Evolutionary conservation across 176 grass and related monocot genomes (phyloP), one percentile per base, ranked within the genome.

Genomic region (Poa annua): DNA sequence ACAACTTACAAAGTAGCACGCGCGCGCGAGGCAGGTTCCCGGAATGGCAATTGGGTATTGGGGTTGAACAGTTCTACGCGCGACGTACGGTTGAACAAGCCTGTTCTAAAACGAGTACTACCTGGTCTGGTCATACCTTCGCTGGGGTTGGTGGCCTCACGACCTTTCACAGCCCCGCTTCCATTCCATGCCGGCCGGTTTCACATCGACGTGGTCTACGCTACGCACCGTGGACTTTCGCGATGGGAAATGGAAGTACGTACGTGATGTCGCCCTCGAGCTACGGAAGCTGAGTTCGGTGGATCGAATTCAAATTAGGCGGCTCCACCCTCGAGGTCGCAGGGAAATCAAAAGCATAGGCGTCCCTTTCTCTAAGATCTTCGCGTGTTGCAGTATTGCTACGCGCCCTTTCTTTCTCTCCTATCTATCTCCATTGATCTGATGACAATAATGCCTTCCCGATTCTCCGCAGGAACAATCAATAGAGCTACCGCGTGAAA

Each of bases 31-130:
- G 68, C 14, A 47, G 68, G 41, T 71, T 71, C 41, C 41, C 21
- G 21, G 68, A 8, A 15, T 16, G 12, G 5, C 21, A 47, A 4
- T 71, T 47, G 68, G 68, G 14, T 71, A 25, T 48, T 47, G 68
- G 5, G 13, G 68, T 26, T 47, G 39, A 71, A 49, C 24, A 35
- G 22, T 25, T 72, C 69, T 62, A 6, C 0, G 45, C 45, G 42
- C 14, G 42, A 47, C 42, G 42, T 48, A n/a, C n/a, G 29, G 29
- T 72, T 72, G 69, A 72, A 72, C 69, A 47, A 61, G 11, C 41
- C 42, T 8, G 42, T 44, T 41, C 1, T 8, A 41, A 7, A 39
- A 7, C 38, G 8, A 6, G 0, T 22, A 4, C 11, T 71, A 25
- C 68, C 5, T 48, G 68, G 68, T 71, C 29, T 29, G 29, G 29